Evolutionary conservation across 139 green algal species (phyloP).

Genomic region (Asterochloris sp.): DNA sequence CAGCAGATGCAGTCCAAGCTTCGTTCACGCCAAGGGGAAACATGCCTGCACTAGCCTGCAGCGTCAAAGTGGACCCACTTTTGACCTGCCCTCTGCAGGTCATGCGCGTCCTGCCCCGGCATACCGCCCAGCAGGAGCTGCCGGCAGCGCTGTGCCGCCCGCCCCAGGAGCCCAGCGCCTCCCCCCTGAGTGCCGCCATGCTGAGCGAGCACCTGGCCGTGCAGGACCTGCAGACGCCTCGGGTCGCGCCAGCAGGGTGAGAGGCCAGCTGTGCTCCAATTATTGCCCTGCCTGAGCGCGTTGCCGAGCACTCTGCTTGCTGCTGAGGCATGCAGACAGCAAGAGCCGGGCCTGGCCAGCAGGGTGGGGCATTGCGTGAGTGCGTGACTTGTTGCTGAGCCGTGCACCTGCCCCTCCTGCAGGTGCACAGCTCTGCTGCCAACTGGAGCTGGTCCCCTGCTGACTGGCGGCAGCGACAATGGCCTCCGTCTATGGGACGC

Average conservation of each 20-base stretch:
- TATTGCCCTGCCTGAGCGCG: background rate
- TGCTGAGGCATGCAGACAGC: background rate
- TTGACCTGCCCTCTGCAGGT: conserved; percentile 11
- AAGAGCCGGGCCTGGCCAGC: background rate
- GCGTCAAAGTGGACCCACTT: no score
- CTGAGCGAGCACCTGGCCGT: conserved; percentile 36
- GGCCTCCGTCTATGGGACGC: conserved; percentile 61
- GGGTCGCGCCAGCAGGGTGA: background rate
- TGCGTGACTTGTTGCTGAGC: no score
- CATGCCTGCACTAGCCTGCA: no score
- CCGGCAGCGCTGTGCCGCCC: background rate
- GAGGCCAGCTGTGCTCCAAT: no score
- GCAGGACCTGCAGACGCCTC: conserved; percentile 42
- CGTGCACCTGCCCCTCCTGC: background rate
- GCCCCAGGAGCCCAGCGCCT: background rate
- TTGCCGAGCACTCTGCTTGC: background rate
- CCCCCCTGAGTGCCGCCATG: conserved; percentile 21
- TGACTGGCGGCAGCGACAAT: conserved; percentile 66
- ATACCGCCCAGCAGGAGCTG: conserved; percentile 29
- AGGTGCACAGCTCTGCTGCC: conserved; percentile 53
- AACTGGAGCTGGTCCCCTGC: conserved; percentile 44
- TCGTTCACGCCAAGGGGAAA: no score
- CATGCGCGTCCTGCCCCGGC: conserved; percentile 21
- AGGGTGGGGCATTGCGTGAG: no score
- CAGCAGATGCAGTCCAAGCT: no score